Conservation (phyloP, 23 red algal genomes). For the Gracilaria vermiculophylla region DNA sequence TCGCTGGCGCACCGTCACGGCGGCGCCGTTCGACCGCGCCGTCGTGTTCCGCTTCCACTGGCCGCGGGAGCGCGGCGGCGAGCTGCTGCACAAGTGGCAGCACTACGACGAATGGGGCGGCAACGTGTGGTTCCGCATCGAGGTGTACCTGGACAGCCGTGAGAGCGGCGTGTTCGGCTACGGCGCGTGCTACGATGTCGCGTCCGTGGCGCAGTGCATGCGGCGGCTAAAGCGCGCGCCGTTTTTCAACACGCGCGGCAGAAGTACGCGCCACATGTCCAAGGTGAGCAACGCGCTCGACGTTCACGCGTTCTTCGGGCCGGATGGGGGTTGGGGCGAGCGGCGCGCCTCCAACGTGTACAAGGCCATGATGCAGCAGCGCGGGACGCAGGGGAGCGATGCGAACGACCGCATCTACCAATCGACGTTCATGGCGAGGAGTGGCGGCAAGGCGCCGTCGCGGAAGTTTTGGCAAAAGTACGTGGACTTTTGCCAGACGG, state of each 20-base stretch:
- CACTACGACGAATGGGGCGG: constrained; percentile 50
- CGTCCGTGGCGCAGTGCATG: constrained; percentile 12
- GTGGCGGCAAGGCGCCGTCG: not conserved
- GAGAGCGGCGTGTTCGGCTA: constrained; percentile 35
- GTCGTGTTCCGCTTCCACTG: constrained; percentile 42
- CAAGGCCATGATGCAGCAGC: constrained; percentile 41
- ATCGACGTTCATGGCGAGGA: constrained; percentile 25
- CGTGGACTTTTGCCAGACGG: constrained; percentile 33
- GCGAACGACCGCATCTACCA: constrained; percentile 51
- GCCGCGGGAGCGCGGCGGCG: not conserved
- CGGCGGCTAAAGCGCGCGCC: constrained; percentile 9
- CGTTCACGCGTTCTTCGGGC: constrained; percentile 58
- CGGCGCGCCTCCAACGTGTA: not conserved
- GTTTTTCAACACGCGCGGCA: constrained; percentile 29
- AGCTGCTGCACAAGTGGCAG: constrained; percentile 51
- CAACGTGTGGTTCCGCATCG: constrained; percentile 49
- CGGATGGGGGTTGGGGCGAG: constrained; percentile 39
- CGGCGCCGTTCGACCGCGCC: not conserved
- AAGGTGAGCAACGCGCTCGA: constrained; percentile 42
- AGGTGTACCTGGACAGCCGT: constrained; percentile 7
- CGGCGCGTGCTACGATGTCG: constrained; percentile 50
- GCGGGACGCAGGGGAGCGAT: not conserved
- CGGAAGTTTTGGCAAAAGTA: constrained; percentile 48
- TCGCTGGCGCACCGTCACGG: constrained; percentile 2
- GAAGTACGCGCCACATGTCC: not conserved